These are phyloP conservation scores for Crotalaria pallida DNA, from an alignment of 306 rosid species.

Conservation along the genomic window DNA sequence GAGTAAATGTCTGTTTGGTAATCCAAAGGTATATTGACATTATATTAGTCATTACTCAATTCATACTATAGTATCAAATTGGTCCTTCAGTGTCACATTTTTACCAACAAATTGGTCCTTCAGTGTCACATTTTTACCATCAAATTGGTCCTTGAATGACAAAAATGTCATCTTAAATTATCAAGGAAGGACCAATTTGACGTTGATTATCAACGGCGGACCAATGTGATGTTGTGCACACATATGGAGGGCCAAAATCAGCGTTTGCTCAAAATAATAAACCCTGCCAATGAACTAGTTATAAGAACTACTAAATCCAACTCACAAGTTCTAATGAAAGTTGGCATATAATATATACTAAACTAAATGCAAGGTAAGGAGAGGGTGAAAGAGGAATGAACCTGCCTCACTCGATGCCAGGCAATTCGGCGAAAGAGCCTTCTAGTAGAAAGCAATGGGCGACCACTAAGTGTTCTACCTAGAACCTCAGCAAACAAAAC, in stretches of 20 bases:
- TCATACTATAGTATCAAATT: not conserved
- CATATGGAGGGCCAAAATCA: not conserved
- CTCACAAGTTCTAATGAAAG: slow-evolving; percentile 3
- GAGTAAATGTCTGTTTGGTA: not conserved
- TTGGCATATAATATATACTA: slow-evolving; percentile 17
- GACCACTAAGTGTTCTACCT: slow-evolving; percentile 90
- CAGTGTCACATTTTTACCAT: not conserved
- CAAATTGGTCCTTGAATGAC: not conserved
- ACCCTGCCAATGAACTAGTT: not conserved
- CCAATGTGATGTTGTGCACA: not conserved
- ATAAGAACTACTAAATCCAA: slow-evolving; percentile 18
- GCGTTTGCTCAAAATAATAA: not conserved
- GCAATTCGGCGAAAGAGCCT: slow-evolving; percentile 72
- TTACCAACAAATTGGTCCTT: not conserved
- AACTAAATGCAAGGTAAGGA: not conserved
- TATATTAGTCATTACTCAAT: not conserved
- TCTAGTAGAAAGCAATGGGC: slow-evolving; percentile 91
- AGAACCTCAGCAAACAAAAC: slow-evolving; percentile 90
- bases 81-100: not conserved
- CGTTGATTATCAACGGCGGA: not conserved
- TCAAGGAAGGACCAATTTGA: not conserved
- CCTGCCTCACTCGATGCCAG: slow-evolving; percentile 99
- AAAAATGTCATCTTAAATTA: not conserved
- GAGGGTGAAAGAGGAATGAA: slow-evolving; percentile 19
- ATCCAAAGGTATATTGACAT: not conserved